These are phyloP conservation scores for Suillus tomentosus DNA, from an alignment of 768 basidiomycete species.

Conservation along the genomic window DNA sequence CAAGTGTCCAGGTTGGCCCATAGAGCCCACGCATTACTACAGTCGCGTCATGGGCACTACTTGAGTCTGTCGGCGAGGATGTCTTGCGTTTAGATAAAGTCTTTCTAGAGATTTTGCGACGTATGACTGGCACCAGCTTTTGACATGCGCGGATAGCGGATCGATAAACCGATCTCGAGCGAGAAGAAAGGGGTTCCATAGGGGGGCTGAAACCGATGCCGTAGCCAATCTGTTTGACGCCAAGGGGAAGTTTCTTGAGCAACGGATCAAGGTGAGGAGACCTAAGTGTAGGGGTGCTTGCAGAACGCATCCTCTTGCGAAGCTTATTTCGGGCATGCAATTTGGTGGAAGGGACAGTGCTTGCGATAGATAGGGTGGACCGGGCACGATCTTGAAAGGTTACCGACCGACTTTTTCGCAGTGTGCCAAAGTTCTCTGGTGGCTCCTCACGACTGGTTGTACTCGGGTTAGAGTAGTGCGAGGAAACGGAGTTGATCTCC, in stretches of 20 bases:
- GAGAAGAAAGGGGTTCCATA: background rate
- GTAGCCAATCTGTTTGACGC: conserved; percentile 32
- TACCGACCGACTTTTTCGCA: conserved; percentile 31
- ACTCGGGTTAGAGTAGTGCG: conserved; percentile 15
- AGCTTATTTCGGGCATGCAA: conserved; percentile 41
- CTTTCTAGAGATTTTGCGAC: conserved; percentile 11
- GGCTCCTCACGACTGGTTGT: conserved; percentile 19
- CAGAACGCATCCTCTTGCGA: conserved; percentile 38
- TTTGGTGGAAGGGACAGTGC: conserved; percentile 34
- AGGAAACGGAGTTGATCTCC: conserved; percentile 28
- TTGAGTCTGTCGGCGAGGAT: background rate
- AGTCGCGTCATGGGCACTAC: background rate
- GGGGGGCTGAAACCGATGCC: conserved; percentile 48
- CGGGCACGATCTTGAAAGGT: conserved; percentile 15
- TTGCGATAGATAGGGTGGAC: conserved; percentile 41
- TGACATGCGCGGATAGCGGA: conserved; percentile 10
- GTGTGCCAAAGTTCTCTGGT: conserved; percentile 24
- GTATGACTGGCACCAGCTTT: conserved; percentile 6
- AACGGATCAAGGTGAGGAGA: conserved; percentile 21
- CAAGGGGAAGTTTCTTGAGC: conserved; percentile 38
- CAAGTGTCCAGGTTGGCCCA: conserved; percentile 10
- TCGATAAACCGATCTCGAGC: conserved; percentile 9
- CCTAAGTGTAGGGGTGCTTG: conserved; percentile 31
- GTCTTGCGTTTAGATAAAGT: background rate
- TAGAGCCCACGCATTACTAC: conserved; percentile 8